phyloP scores from a whole-genome alignment of 2,329 filamentous ascomycete species.

The Ascomycota sp. region DNA sequence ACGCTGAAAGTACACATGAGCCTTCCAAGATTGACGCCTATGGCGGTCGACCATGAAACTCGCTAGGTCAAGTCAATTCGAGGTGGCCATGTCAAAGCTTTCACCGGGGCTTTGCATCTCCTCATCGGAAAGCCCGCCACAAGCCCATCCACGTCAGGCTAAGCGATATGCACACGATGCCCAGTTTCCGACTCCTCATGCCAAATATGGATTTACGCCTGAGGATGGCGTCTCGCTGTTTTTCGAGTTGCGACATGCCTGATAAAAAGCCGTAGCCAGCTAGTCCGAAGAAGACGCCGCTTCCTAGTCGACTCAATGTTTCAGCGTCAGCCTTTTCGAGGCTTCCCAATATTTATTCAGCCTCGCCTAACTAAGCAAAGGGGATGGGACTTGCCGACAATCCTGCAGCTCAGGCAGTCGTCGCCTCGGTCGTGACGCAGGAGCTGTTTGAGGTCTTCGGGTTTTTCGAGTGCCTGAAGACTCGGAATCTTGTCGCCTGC shows the following conservation, averaged over 20 bases:
- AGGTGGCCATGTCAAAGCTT: no score
- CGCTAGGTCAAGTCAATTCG: no score
- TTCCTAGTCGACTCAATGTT: conserved; percentile 31
- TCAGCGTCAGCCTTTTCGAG: no score
- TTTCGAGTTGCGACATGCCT: conserved; percentile 49
- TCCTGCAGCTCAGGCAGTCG: conserved; percentile 50
- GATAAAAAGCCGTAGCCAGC: conserved; percentile 61
- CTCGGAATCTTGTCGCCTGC: conserved; percentile 23
- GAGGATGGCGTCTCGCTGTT: conserved; percentile 44
- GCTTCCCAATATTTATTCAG: no score
- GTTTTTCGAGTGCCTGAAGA: conserved; percentile 33
- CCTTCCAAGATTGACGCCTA: no score
- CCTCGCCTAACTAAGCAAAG: not conserved
- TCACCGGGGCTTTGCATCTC: no score
- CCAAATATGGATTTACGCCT: conserved; percentile 51
- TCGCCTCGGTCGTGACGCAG: conserved; percentile 35
- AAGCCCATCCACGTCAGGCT: conserved; percentile 49
- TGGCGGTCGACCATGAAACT: no score
- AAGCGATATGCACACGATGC: conserved; percentile 47
- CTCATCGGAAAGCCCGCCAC: conserved; percentile 42
- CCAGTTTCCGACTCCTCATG: conserved; percentile 47
- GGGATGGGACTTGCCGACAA: conserved; percentile 37
- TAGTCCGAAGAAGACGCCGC: conserved; percentile 54
- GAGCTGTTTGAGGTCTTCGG: conserved; percentile 39
- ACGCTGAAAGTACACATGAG: no score